These are phyloP conservation scores for Acmispon strigosus DNA, from an alignment of 306 rosid species.

Conservation along the genomic window DNA sequence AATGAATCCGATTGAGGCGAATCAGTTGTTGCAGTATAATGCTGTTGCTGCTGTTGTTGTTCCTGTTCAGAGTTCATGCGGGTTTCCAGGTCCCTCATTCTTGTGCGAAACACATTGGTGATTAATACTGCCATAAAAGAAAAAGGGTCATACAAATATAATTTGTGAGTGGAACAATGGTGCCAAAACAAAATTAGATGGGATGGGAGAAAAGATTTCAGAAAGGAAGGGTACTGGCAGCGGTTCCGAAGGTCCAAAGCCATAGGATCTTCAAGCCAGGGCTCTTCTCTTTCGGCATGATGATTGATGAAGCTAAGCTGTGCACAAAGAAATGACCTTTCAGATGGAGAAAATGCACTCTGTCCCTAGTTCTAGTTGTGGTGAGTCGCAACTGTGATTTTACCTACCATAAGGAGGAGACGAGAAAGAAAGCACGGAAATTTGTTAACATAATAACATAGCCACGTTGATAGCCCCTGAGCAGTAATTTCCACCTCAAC, in stretches of 20 bases:
- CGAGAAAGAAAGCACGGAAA: too few species aligned
- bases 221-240: conserved; percentile 43
- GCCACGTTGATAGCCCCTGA: too few species aligned
- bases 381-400: too few species aligned
- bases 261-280: conserved; percentile 83
- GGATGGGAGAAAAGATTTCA: not conserved
- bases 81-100: conserved; percentile 50
- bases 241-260: conserved; percentile 90
- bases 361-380: not conserved
- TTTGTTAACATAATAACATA: too few species aligned
- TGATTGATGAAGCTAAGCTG: not conserved
- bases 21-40: conserved; percentile 7
- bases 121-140: conserved; percentile 41
- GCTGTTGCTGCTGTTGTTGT: conserved; percentile 23
- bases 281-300: conserved; percentile 62
- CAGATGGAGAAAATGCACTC: not conserved
- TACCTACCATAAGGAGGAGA: too few species aligned
- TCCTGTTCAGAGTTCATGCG: conserved; percentile 27
- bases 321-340: too few species aligned
- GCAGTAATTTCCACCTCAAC: too few species aligned
- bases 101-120: conserved; percentile 46
- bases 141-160: not conserved
- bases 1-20: conserved; percentile 20
- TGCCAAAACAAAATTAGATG: not conserved
- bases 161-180: not conserved